Conservation (phyloP, 352 stramenopile species). For the Detonula confervacea region DNA sequence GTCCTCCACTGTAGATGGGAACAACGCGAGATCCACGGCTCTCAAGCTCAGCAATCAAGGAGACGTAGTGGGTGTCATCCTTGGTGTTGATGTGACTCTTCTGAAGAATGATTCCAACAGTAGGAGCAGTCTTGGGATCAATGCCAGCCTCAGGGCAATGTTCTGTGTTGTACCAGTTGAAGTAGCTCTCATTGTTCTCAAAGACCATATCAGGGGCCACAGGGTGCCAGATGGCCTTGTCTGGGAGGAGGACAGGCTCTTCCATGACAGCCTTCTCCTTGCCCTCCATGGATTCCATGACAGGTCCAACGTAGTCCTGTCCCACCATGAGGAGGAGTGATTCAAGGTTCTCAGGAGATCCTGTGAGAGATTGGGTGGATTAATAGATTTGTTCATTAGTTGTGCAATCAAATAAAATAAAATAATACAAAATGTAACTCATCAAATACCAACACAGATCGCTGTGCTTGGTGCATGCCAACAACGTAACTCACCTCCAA, state of each 20-base stretch:
- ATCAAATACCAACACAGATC: too few relatives aligned
- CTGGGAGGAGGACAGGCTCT: constrained; percentile 87
- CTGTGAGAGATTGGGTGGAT: constrained; percentile 25
- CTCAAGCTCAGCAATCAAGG: constrained; percentile 88
- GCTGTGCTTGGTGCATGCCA: too few relatives aligned
- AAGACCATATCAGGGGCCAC: constrained; percentile 87
- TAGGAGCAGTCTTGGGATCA: constrained; percentile 81
- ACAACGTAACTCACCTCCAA: constrained; percentile 81
- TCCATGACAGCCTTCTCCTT: constrained; percentile 80
- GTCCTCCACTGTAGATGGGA: constrained; percentile 87
- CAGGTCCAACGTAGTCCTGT: constrained; percentile 86
- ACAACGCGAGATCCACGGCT: constrained; percentile 86
- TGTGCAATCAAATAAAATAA: neutral
- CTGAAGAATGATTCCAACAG: constrained; percentile 88
- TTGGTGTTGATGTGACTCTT: constrained; percentile 91
- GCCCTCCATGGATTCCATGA: constrained; percentile 81
- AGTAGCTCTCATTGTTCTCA: constrained; percentile 85
- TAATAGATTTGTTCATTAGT: neutral
- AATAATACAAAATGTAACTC: neutral
- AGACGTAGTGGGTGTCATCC: constrained; percentile 89
- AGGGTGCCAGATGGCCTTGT: constrained; percentile 90
- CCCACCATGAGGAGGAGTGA: constrained; percentile 87
- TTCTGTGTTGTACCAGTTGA: constrained; percentile 88
- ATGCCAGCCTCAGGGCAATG: constrained; percentile 84
- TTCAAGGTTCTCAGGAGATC: constrained; percentile 88